Base-by-base conservation (phyloP, 257 asterid species). In the Penstemon barbatus region DNA sequence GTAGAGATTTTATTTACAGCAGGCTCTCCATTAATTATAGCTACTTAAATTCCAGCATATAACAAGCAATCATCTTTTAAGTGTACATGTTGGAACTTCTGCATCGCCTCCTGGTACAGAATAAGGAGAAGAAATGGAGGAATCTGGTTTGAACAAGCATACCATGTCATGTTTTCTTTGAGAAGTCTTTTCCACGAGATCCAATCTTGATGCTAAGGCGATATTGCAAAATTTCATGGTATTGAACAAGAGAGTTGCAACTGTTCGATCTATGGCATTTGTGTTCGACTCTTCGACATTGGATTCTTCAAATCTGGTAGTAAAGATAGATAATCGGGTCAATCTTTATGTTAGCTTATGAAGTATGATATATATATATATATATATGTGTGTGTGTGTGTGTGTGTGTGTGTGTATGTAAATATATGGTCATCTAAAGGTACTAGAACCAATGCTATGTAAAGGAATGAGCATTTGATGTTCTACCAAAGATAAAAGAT, bases 221-320 rank as follows among this genome's bases (percentile, higher is more conserved):
- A 63, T 7, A 64, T 45, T 57, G 79, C 70, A 18, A 36, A 48
- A 69, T 4, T 68, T 38, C 67, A 55, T 65, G 12, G 76, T 68
- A 33, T 73, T 69, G 78, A 83, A 83, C 73, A 83, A 36, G 62
- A 83, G 77, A 45, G 76, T 75, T 18, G 87, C 87, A 19, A 83
- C 75, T n/a, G 87, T 77, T 75, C 85, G 72, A 68, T 83, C 87
- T 6, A 83, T 72, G 33, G 68, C 78, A 18, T 83, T 83, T 6
- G 69, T 66, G 53, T 19, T 69, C 0, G 70, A 38, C 42, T 57
- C 74, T 67, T 55, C 33, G 2, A 66, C 19, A 66, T 62, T 45
- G 33, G 72, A 48, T 54, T 83, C 54, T 56, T 7, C 56, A 19
- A 45, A 72, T 68, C 80, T 81, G 82, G 55, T 71, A 13, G 62